These are phyloP conservation scores for Clonostachys byssicola DNA, from an alignment of 2,329 filamentous ascomycete genomes.

Conservation along the genomic window DNA sequence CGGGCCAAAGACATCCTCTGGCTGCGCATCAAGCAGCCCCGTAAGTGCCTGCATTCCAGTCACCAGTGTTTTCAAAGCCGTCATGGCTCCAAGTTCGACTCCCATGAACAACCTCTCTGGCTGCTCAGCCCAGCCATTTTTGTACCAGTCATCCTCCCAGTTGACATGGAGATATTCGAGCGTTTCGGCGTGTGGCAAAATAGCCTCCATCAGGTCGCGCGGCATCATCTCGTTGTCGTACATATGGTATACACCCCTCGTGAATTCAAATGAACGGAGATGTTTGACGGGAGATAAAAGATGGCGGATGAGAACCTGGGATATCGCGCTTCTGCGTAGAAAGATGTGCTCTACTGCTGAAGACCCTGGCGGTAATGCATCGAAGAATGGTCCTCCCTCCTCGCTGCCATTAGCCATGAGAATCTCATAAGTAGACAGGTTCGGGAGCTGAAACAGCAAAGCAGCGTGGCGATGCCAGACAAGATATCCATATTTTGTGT, in stretches of 20 bases:
- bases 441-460: background rate
- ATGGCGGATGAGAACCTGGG: background rate
- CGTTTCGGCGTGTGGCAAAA: conserved; percentile 1
- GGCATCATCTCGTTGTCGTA: background rate
- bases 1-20: background rate
- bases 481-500: background rate
- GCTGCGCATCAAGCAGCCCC: background rate
- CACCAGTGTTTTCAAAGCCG: background rate
- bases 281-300: background rate
- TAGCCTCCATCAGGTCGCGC: conserved; percentile 2
- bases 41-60: background rate
- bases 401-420: background rate
- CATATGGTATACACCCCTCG: background rate
- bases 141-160: conserved; percentile 4
- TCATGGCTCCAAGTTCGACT: background rate
- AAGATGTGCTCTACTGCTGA: background rate
- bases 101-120: background rate
- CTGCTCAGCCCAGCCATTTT: background rate
- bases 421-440: background rate
- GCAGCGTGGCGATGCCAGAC: background rate
- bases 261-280: background rate
- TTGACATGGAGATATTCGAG: conserved; percentile 6
- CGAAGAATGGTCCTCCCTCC: background rate
- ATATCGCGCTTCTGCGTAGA: background rate
- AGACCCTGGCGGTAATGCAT: background rate